Evolutionary conservation across 2,329 filamentous ascomycete species (phyloP), one percentile per base, ranked within the genome.

Genomic region (Sporothrix variecibatus): DNA sequence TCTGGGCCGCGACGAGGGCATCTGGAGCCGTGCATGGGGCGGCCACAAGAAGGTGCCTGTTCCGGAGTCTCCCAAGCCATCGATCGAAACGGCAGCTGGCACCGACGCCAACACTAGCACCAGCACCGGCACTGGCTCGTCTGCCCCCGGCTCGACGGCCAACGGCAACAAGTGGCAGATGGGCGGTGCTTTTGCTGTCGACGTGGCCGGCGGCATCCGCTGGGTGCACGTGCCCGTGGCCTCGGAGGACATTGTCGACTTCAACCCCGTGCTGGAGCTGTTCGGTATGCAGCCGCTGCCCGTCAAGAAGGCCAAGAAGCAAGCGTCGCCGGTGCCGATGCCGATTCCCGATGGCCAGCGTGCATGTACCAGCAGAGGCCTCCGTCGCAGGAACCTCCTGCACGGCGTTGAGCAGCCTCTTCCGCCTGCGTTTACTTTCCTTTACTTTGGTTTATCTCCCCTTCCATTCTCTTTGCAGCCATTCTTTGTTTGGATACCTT

Each of bases 111-210:
- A 43, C 31, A 8, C 51, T 1, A 58, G 20, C 49, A 26, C 23
- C 81, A 46, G 56, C 31, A 8, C 51, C 3, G 67, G 38, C 34
- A 15, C 58, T 0, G 56, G 31, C 26, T 28, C 51, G 40, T 31
- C 67, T 7, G 58, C 31, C 7, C 40, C 72, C 6, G 65, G 38
- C 40, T 40, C 40, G 46, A 23, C 53, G 7, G 4, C 26, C 49
- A 92, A 88, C 79, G 91, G 91, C 53, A 89, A 83, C 76, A 82
- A 90, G 71, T 94, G 92, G 91, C 91, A 94, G 85, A 91, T 83
- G 34, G 85, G 87, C 64, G 92, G 91, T 38, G 88, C 87, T 38
- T 94, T 90, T 82, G 90, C 87, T 1, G 82, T 91, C 38, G 88
- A 90, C 79, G 78, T 78, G 6, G 80, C 84, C 38, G 89, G 89